Evolutionary conservation across 805 yeast genomes (phyloP).

Genomic region (Clavispora vitiphila): DNA sequence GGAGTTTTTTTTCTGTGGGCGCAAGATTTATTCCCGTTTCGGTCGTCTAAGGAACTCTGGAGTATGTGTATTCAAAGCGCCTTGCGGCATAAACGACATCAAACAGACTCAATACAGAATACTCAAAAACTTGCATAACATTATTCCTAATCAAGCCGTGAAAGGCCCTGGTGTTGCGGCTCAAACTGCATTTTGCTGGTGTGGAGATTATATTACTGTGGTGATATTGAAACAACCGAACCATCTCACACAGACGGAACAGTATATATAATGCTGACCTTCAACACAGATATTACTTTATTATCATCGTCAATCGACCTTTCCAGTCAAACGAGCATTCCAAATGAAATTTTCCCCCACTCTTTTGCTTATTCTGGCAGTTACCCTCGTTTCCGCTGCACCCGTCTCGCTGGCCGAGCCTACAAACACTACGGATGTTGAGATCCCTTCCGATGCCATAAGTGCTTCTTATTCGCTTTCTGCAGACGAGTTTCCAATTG

Average conservation of each 20-base stretch:
- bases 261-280: neutral
- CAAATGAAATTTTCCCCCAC: constrained; percentile 12
- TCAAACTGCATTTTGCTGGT: too few relatives aligned
- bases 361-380: constrained; percentile 10
- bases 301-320: neutral
- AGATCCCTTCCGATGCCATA: constrained; percentile 12
- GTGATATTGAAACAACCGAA: neutral
- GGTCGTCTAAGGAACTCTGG: constrained; percentile 7
- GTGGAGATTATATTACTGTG: too few relatives aligned
- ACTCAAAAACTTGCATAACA: neutral
- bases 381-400: constrained; percentile 12
- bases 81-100: neutral
- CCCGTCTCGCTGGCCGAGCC: constrained; percentile 4
- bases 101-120: neutral
- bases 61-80: neutral
- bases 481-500: constrained; percentile 10
- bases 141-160: constrained; percentile 1
- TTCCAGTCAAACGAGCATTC: neutral
- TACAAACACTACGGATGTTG: neutral
- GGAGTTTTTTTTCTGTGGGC: neutral
- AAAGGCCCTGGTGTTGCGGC: constrained; percentile 3
- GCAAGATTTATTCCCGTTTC: neutral
- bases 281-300: neutral
- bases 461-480: constrained; percentile 9
- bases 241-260: neutral